A percentile compares a stretch with the other conserved stretches of the same genome.
Conservation (phyloP, 2,329 filamentous ascomycete genomes). For the Magnaporthiopsis poae region DNA sequence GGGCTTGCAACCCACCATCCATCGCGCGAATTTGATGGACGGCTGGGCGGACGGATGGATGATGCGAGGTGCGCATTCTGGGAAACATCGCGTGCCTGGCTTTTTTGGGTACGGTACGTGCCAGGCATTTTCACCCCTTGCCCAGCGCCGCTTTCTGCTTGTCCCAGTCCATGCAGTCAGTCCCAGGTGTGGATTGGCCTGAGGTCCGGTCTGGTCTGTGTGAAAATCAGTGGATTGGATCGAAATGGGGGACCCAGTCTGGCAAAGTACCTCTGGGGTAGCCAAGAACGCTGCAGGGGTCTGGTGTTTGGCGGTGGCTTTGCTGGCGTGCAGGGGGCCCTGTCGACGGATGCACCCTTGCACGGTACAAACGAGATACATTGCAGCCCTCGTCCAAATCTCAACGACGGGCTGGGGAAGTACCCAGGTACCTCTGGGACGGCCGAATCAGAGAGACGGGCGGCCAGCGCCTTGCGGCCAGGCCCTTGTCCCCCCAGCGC, state of each 20-base stretch:
- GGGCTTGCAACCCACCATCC: not conserved
- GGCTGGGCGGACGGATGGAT: not conserved
- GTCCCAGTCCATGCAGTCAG: not conserved
- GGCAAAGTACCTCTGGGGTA: slow-evolving; percentile 6
- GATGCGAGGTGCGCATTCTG: not conserved
- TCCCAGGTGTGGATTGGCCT: not conserved
- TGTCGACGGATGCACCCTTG: not conserved
- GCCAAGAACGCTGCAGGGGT: slow-evolving; percentile 6
- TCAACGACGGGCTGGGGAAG: not conserved
- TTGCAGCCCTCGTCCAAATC: not conserved
- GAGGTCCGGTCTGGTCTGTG: not conserved
- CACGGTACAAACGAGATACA: not conserved
- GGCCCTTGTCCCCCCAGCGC: slow-evolving; percentile 7
- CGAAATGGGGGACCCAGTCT: not conserved
- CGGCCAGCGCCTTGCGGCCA: slow-evolving; percentile 7
- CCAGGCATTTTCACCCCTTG: not conserved
- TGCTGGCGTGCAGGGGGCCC: slow-evolving; percentile 28
- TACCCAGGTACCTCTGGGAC: slow-evolving; percentile 9
- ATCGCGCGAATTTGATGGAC: not conserved
- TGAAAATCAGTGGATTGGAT: not conserved
- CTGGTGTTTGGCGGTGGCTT: slow-evolving; percentile 4
- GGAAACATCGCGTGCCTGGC: not conserved
- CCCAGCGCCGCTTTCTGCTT: not conserved
- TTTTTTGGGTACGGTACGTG: not conserved
- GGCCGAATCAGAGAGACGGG: slow-evolving; percentile 5